Evolutionary conservation across 1,139 yeast genomes (phyloP).

Genomic region (Kodamaea derodonti): DNA sequence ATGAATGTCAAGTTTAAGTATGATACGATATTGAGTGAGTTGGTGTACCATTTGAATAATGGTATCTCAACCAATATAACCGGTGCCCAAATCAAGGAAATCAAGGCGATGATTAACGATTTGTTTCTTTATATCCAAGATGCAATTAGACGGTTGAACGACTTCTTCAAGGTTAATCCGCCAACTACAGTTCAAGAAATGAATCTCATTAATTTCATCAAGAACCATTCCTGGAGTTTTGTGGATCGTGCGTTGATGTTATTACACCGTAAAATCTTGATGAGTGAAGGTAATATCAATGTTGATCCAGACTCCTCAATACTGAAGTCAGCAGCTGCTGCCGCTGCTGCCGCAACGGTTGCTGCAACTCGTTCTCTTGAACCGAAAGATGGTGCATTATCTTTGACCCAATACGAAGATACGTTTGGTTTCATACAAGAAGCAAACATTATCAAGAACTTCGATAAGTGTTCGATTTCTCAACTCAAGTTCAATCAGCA

Average conservation of each 20-base stretch:
- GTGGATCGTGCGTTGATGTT: slow-evolving; percentile 56
- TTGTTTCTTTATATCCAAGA: slow-evolving; percentile 47
- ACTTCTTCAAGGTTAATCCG: slow-evolving; percentile 14
- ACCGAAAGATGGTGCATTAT: slow-evolving; percentile 24
- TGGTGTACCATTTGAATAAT: slow-evolving; percentile 42
- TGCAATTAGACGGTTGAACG: slow-evolving; percentile 28
- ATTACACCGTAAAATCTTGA: slow-evolving; percentile 50
- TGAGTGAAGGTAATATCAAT: slow-evolving; percentile 20
- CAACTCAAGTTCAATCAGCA: slow-evolving; percentile 33
- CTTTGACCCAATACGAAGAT: slow-evolving; percentile 39
- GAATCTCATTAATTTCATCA: slow-evolving; percentile 45
- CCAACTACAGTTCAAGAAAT: slow-evolving; percentile 36
- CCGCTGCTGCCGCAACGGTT: slow-evolving; percentile 11
- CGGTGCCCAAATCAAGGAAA: slow-evolving; percentile 35
- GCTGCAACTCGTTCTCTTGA: slow-evolving; percentile 7
- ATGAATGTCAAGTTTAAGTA: slow-evolving; percentile 53
- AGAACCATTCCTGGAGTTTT: slow-evolving; percentile 49
- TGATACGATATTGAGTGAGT: slow-evolving; percentile 49
- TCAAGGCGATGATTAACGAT: slow-evolving; percentile 47
- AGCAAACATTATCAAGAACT: slow-evolving; percentile 35
- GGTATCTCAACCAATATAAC: slow-evolving; percentile 37
- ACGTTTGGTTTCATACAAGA: slow-evolving; percentile 41
- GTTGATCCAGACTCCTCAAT: slow-evolving; percentile 3
- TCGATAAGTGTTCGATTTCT: slow-evolving; percentile 33
- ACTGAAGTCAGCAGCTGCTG: slow-evolving; percentile 11